Evolutionary conservation across 176 grass and related monocot species (phyloP).

Genomic region (Carex littledalei): DNA sequence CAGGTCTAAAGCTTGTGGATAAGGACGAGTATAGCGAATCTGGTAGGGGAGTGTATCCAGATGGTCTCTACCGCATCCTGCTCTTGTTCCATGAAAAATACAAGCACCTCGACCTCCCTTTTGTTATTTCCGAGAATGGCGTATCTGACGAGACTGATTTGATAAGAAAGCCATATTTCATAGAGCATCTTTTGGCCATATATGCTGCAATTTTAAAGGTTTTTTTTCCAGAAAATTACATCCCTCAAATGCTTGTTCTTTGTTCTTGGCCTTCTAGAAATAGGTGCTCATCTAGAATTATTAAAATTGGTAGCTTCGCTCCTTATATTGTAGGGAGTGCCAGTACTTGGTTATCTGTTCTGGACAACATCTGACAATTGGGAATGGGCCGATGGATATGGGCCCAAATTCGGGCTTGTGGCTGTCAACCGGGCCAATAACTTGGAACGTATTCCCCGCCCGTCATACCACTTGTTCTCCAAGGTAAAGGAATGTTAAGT

Average conservation of each 20-base stretch:
- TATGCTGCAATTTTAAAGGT: slow-evolving; percentile 78
- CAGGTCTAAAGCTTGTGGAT: slow-evolving; percentile 76
- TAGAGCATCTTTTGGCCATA: slow-evolving; percentile 82
- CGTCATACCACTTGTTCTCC: slow-evolving; percentile 79
- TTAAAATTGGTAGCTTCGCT: neutral
- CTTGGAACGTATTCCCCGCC: slow-evolving; percentile 72
- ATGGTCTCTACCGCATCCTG: slow-evolving; percentile 72
- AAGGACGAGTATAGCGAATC: slow-evolving; percentile 92
- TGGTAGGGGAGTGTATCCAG: slow-evolving; percentile 85
- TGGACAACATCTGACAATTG: slow-evolving; percentile 99
- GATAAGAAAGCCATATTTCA: slow-evolving; percentile 77
- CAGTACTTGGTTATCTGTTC: slow-evolving; percentile 87
- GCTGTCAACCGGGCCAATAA: slow-evolving; percentile 74
- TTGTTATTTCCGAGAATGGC: slow-evolving; percentile 95
- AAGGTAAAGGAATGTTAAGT: slow-evolving; percentile 39
- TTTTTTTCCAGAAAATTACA: slow-evolving; percentile 2
- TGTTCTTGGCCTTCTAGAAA: neutral
- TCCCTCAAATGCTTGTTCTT: neutral
- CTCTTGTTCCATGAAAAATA: slow-evolving; percentile 85
- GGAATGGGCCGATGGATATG: slow-evolving; percentile 99
- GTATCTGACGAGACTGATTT: slow-evolving; percentile 93
- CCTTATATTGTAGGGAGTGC: slow-evolving; percentile 63
- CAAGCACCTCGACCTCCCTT: slow-evolving; percentile 69
- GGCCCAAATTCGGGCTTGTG: slow-evolving; percentile 91
- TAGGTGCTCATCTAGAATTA: neutral